Percentiles rank a stretch among this genome's conserved stretches.
phyloP scores from a whole-genome alignment of 352 stramenopile species.

The Pseudoperonospora humuli region DNA sequence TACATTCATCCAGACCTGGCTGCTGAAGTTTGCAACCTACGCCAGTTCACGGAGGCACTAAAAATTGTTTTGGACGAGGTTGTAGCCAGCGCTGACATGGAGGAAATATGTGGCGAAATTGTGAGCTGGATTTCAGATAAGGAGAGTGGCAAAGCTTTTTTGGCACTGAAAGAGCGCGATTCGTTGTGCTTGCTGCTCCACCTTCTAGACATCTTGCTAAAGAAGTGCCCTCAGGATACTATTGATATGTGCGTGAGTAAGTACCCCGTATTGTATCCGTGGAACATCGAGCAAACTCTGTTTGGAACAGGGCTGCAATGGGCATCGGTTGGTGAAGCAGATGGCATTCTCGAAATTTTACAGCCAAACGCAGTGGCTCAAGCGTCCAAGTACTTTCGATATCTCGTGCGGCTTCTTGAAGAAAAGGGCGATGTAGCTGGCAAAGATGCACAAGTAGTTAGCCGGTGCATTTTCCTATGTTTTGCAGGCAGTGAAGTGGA shows the following conservation, averaged over 20 bases:
- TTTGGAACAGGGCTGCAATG: constrained; percentile 52
- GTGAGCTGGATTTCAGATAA: constrained; percentile 73
- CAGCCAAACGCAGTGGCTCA: constrained; percentile 36
- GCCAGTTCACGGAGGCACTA: constrained; percentile 50
- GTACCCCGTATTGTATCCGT: constrained; percentile 65
- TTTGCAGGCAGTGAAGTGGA: constrained; percentile 42
- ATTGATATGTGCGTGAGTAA: constrained; percentile 65
- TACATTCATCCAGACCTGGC: constrained; percentile 81
- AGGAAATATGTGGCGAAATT: constrained; percentile 64
- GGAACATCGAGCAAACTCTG: constrained; percentile 74
- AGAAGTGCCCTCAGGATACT: constrained; percentile 62
- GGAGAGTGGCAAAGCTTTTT: constrained; percentile 37
- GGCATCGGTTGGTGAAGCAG: constrained; percentile 20
- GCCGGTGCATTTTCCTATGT: constrained; percentile 54
- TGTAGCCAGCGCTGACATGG: constrained; percentile 74
- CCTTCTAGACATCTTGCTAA: constrained; percentile 70
- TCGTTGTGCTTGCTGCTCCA: constrained; percentile 74
- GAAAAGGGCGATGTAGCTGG: constrained; percentile 33
- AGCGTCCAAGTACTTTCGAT: constrained; percentile 61
- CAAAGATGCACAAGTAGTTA: constrained; percentile 40
- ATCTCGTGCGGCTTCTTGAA: constrained; percentile 61
- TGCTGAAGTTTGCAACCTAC: constrained; percentile 70
- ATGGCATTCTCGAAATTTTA: constrained; percentile 19
- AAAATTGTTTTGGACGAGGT: constrained; percentile 70
- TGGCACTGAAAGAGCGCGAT: constrained; percentile 38